Evolutionary conservation across 306 rosid species (phyloP).

Genomic region (Castanopsis chinensis): DNA sequence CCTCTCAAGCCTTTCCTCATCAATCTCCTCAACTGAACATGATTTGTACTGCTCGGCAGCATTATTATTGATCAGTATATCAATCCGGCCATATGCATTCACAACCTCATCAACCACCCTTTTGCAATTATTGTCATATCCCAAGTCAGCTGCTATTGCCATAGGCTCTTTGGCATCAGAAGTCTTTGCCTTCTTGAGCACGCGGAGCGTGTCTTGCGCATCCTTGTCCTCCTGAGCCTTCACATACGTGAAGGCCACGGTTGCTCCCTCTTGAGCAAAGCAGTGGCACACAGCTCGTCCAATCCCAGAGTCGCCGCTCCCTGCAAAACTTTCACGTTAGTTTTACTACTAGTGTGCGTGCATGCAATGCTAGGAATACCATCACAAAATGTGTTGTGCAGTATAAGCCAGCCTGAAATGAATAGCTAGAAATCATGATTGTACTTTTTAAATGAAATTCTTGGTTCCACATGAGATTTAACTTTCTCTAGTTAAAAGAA

Average conservation of each 20-base stretch:
- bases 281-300: conserved; percentile 67
- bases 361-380: too few relatives aligned
- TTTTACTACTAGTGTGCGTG: too few relatives aligned
- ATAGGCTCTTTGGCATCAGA: conserved; percentile 55
- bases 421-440: too few relatives aligned
- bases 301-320: conserved; percentile 88
- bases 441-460: too few relatives aligned
- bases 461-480: too few relatives aligned
- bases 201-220: conserved; percentile 55
- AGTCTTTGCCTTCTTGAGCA: conserved; percentile 48
- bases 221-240: conserved; percentile 71
- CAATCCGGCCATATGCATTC: conserved; percentile 54
- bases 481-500: too few relatives aligned
- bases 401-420: too few relatives aligned
- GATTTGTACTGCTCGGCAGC: conserved; percentile 69
- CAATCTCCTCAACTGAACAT: conserved; percentile 58
- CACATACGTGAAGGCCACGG: conserved; percentile 73
- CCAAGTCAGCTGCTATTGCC: conserved; percentile 71
- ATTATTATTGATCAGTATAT: conserved; percentile 69
- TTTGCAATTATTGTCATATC: conserved; percentile 71
- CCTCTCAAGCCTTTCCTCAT: conserved; percentile 55
- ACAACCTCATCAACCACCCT: conserved; percentile 54
- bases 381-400: too few relatives aligned
- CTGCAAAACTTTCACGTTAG: conserved; percentile 25
- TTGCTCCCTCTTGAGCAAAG: conserved; percentile 77